phyloP scores from a whole-genome alignment of 768 basidiomycete genomes.

The Serendipita sp. region DNA sequence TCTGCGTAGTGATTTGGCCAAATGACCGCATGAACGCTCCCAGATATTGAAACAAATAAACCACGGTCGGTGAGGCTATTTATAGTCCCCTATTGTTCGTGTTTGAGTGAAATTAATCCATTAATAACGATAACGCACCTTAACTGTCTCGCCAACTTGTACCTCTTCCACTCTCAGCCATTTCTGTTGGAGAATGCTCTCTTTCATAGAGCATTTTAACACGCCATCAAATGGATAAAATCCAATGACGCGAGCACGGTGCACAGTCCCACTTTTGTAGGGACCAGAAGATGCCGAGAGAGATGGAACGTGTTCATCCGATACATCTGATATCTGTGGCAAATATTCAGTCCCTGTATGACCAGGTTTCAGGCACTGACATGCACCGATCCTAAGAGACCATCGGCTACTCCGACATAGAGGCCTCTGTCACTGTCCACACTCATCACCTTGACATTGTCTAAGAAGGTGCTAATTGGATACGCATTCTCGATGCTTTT shows the following conservation, averaged over 20 bases:
- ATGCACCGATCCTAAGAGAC: slow-evolving; percentile 68
- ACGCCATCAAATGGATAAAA: slow-evolving; percentile 75
- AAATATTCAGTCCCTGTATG: background rate
- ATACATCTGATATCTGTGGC: slow-evolving; percentile 75
- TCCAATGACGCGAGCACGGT: slow-evolving; percentile 76
- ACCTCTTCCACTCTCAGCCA: slow-evolving; percentile 74
- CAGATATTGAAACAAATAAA: slow-evolving; percentile 73
- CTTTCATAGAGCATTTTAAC: slow-evolving; percentile 71
- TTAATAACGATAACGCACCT: slow-evolving; percentile 26
- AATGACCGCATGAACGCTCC: slow-evolving; percentile 78
- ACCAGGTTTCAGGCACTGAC: slow-evolving; percentile 31
- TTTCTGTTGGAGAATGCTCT: slow-evolving; percentile 66
- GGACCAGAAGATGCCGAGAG: slow-evolving; percentile 52
- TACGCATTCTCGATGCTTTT: slow-evolving; percentile 36
- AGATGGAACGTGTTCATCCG: slow-evolving; percentile 79
- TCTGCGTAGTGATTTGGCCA: slow-evolving; percentile 96
- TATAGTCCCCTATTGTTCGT: slow-evolving; percentile 34
- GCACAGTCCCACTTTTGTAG: slow-evolving; percentile 65
- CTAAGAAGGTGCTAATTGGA: slow-evolving; percentile 57
- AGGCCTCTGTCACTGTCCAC: slow-evolving; percentile 75
- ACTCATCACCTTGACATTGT: slow-evolving; percentile 51
- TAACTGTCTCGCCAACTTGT: slow-evolving; percentile 69
- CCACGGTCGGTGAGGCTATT: slow-evolving; percentile 67
- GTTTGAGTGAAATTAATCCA: background rate
- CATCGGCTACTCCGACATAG: slow-evolving; percentile 45